Base-by-base conservation (phyloP, 768 basidiomycete species). In the Amanita pallidorosea region DNA sequence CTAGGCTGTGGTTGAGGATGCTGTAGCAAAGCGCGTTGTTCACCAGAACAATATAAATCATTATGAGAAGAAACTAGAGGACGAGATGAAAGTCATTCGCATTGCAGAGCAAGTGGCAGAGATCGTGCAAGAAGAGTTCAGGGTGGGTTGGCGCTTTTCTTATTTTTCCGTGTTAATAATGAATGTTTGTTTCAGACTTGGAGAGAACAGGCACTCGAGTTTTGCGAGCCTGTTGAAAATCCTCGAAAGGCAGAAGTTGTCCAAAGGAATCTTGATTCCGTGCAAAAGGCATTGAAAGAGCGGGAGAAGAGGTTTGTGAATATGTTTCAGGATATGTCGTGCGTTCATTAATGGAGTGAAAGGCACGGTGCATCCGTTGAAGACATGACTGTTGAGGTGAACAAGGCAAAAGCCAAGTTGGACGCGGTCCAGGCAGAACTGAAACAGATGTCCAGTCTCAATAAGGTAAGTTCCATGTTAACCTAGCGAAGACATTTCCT, bases 321-420 rank as follows among this genome's bases (percentile, higher is more conserved):
- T 9, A 33, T 12, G 13, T 36, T n/a, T 45, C 13, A n/a, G 33
- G 12, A 38, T 35, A 25, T 37, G 18, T 17, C 45, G 22, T 31
- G 31, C 20, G 22, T 17, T 36, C 34, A 12, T 56, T 58, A 12
- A 55, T 20, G 20, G 1, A 38, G 47, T 58, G 23, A 52, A 53
- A 89, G 85, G 36, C 81, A 89, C 47, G 89, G 90, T 7, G 81
- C 82, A 0, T 76, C 80, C 2, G 76, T 90, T 5, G 88, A 89
- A 47, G 81, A 90, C 45, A 79, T 95, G 73, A 76, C 82, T 0
- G 68, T 72, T 11, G 80, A 88, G 58, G 71, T 92, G 18, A 81
- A 82, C 61, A 79, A 74, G 52, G 79, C 83, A 9, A 76, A 76
- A 56, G 72, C 70, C 5, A 75, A 72, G 22, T 67, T 84, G 11